Percentiles rank a stretch among this genome's conserved stretches.
These are phyloP conservation scores for Sarocladium brachiariae DNA, from an alignment of 2,329 filamentous ascomycete genomes.

Conservation along the genomic window DNA sequence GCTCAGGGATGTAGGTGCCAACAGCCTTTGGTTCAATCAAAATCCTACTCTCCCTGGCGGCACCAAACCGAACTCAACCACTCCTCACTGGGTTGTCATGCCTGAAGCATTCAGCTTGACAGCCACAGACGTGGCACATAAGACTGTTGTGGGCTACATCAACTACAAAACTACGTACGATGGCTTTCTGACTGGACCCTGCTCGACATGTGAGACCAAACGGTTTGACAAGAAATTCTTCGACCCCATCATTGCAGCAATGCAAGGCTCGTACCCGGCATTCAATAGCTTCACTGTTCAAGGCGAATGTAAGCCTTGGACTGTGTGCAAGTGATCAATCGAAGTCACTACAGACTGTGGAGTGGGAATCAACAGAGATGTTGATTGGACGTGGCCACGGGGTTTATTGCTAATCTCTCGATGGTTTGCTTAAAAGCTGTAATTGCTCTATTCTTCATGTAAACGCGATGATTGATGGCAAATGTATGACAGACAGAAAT, in stretches of 20 bases:
- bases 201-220: slow-evolving; percentile 27
- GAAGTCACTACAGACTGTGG: not conserved
- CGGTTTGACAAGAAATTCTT: slow-evolving; percentile 31
- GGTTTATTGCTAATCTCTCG: not conserved
- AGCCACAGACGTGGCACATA: slow-evolving; percentile 25
- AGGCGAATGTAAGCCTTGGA: slow-evolving; percentile 32
- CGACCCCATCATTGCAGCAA: slow-evolving; percentile 28
- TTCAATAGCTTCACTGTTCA: slow-evolving; percentile 31
- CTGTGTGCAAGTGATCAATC: slow-evolving; percentile 24
- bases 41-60: slow-evolving; percentile 29
- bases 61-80: slow-evolving; percentile 19
- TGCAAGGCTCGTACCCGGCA: slow-evolving; percentile 31
- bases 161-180: slow-evolving; percentile 32
- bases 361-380: no score
- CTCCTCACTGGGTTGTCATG: slow-evolving; percentile 29
- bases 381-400: no score
- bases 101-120: slow-evolving; percentile 29
- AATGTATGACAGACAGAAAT: not conserved
- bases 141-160: slow-evolving; percentile 27
- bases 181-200: slow-evolving; percentile 28
- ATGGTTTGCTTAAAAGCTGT: not conserved
- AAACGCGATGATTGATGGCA: not conserved
- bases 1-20: slow-evolving; percentile 29
- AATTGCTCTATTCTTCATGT: slow-evolving; percentile 3
- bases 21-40: slow-evolving; percentile 33